Percentiles rank a stretch among this genome's conserved stretches.
Evolutionary conservation across 805 yeast genomes (phyloP).

Genomic region (Metschnikowia reukaufii): DNA sequence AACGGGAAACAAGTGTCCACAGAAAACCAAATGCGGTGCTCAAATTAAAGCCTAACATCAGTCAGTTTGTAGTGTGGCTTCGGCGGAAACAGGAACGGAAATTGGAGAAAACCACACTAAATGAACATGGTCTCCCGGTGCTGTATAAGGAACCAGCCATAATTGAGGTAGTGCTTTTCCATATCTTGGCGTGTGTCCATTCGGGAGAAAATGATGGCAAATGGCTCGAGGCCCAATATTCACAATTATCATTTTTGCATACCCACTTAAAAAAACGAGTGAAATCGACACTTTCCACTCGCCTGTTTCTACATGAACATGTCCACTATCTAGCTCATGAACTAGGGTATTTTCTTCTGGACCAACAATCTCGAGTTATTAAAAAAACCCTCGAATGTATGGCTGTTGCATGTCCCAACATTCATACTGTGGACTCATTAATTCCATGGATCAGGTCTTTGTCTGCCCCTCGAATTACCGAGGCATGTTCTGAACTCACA

Average conservation of each 20-base stretch:
- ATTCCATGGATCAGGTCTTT: conserved; percentile 35
- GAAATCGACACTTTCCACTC: not conserved
- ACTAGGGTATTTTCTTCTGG: not conserved
- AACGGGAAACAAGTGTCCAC: conserved; percentile 14
- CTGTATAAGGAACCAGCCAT: conserved; percentile 7
- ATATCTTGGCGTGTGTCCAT: conserved; percentile 16
- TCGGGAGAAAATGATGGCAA: conserved; percentile 3
- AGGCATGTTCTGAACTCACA: conserved; percentile 33
- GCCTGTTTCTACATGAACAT: not conserved
- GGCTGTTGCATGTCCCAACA: conserved; percentile 8
- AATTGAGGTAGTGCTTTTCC: conserved; percentile 17
- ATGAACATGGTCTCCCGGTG: conserved; percentile 7
- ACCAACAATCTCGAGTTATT: not conserved
- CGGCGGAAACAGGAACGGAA: conserved; percentile 11
- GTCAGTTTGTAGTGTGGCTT: conserved; percentile 21
- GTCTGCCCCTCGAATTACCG: conserved; percentile 28
- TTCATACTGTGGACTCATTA: conserved; percentile 2
- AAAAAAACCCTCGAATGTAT: conserved; percentile 2
- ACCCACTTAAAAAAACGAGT: not conserved
- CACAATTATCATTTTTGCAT: conserved; percentile 8
- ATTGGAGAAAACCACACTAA: conserved; percentile 5
- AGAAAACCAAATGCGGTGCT: not conserved
- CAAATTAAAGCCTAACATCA: conserved; percentile 16
- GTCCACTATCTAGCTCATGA: not conserved
- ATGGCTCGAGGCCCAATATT: conserved; percentile 14